Evolutionary conservation across 108 stramenopile species (phyloP).

Genomic region (Pelagomonas calceolata): DNA sequence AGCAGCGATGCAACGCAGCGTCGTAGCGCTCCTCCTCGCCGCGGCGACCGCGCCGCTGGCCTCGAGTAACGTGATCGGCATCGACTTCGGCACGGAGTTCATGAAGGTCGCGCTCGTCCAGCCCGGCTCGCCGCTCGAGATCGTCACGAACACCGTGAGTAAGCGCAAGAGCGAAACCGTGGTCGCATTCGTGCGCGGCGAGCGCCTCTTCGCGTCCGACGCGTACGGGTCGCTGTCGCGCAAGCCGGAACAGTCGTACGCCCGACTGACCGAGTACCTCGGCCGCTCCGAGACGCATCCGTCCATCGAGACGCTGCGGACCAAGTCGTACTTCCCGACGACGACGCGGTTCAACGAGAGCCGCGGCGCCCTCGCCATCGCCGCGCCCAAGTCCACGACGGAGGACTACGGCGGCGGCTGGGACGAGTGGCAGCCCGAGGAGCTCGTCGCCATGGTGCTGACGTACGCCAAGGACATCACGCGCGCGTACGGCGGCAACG

Average conservation of each 20-base stretch:
- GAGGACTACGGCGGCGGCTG: neutral
- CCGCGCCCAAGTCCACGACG: neutral
- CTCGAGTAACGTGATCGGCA: conserved; percentile 76
- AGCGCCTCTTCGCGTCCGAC: conserved; percentile 87
- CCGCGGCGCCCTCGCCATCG: conserved; percentile 9
- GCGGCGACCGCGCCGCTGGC: too few species aligned
- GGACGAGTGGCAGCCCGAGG: conserved; percentile 77
- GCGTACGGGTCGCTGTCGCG: conserved; percentile 70
- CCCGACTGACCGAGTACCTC: conserved; percentile 60
- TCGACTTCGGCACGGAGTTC: conserved; percentile 92
- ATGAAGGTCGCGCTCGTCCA: conserved; percentile 98
- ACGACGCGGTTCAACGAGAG: conserved; percentile 15
- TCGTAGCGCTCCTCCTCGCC: too few species aligned
- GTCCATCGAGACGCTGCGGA: conserved; percentile 44
- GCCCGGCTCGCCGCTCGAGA: conserved; percentile 88
- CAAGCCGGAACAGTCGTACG: conserved; percentile 77
- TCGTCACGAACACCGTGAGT: conserved; percentile 94
- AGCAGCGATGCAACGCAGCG: too few species aligned
- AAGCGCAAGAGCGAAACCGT: conserved; percentile 97
- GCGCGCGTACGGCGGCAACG: conserved; percentile 58
- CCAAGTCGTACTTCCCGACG: conserved; percentile 1
- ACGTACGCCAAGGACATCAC: conserved; percentile 83
- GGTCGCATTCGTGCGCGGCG: conserved; percentile 86
- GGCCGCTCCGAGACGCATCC: conserved; percentile 72
- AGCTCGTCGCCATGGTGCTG: conserved; percentile 91